Evolutionary conservation across 1,139 yeast species (phyloP), one percentile per base, ranked within the genome.

Genomic region (Suzukiozyma palmioleophila): DNA sequence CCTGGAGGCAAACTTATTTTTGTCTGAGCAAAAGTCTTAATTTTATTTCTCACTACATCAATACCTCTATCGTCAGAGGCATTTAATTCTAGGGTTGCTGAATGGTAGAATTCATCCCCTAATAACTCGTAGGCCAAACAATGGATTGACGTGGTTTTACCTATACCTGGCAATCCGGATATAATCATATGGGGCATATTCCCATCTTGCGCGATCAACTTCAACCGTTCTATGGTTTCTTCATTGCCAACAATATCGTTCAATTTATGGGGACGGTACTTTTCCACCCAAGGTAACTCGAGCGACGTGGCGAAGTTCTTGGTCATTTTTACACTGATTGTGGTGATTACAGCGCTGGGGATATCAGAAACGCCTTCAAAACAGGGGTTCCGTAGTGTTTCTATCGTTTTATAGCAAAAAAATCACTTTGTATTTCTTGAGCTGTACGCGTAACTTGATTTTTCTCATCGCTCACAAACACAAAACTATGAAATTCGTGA

Each of bases 151-250:
- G 98, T 92, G 7, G 98, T 92, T 59, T 92, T 92, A 35, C 98
- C 98, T 44, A 92, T 90, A 51, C 98, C 98, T 10, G 98, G 98
- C 41, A 89, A 68, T 3, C 98, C 97, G 11, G 94, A 83, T 33
- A 92, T 85, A 52, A 92, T 89, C 77, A 92, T 73, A 62, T 92
- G 97, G 3, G 98, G 98, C 87, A 92, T 84, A 61, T 92, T 92
- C 26, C 98, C 98, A 57, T 90, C 96, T 39, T 76, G 66, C 5
- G 95, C 96, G 40, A 92, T 90, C 47, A 87, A 77, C 51, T 84
- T 79, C 42, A 92, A 72, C 36, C 97, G 73, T 47, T 84, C 92
- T 4, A 92, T 75, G 1, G 97, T 92, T 47, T 90, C 97, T 44
- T 77, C 83, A 53, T 92, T 94, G 9, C 98, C 98, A 7, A 92